Base-by-base conservation (phyloP, 2,329 filamentous ascomycete genomes). In the Botrytis fabae region DNA sequence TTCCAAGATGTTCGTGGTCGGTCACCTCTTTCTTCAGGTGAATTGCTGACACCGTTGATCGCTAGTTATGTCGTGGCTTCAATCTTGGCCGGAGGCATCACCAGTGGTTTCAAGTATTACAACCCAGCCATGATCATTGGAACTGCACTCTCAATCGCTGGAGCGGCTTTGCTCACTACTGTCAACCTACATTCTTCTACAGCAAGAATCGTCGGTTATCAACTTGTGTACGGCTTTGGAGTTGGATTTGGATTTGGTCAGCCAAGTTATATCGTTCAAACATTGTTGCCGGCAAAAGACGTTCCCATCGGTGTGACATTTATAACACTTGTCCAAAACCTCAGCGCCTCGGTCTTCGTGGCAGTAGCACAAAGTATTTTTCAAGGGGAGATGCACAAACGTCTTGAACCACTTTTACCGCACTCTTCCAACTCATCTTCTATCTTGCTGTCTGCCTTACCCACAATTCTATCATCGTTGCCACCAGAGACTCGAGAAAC, bases 151-250 rank as follows among this genome's bases (percentile, higher is more conserved):
- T 70, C 72, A 40, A 16, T 73, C 3, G 63, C 78, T 38, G 75
- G 74, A 9, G 68, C 70, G 18, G 74, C 75, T 4, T 70, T 78
- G 8, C 75, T 80, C 12, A 88, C 88, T 0, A 77, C 74, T 6
- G 51, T 77, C 46, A 25, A 70, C 16, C 20, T 70, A 3, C 38
- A 68, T 32, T 75, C 85, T 85, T 76, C 80, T 3, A 80, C 80
- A 2, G 83, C 78, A 20, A 81, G 82, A 54, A 86, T 85, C 84
- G 85, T 88, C 64, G 86, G 85, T 12, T 88, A 85, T 76, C 85
- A 88, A 77, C 81, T 78, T 65, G 22, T 76, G 1, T 75, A 65
- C 3, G 86, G 86, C 3, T 62, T 84, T 1, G 85, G 84, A 16
- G 82, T 81, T 75, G 86, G 85, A 4, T 74, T 82, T 2, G 81